Evolutionary conservation across 495 filamentous ascomycete genomes (phyloP), one percentile per base, ranked within the genome.

Genomic region (Pseudevernia furfuracea): DNA sequence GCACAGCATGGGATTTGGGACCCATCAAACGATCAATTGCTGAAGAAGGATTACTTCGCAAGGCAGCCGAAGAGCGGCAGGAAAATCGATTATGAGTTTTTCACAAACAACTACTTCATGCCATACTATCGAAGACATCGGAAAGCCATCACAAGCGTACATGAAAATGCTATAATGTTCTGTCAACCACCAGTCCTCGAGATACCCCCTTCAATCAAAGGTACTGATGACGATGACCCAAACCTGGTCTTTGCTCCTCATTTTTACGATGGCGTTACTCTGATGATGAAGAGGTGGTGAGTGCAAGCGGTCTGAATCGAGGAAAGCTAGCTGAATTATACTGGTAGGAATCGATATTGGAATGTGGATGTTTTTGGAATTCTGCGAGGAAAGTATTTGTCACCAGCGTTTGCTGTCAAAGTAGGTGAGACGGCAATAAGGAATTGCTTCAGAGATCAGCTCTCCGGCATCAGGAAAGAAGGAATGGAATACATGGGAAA

Each of bases 1-100:
- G 94, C 95, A 17, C 94, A 97, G 67, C 92, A 97, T 75, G 92
- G 91, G 7, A 85, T 97, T 1, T 98, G 94, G 94, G 92, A 97
- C 71, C 88, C 89, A 11, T 79, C 80, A 0, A 87, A 80, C 10
- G 91, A 96, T 71, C 84, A 82, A 19, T 77, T 98, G 4, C 74
- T 95, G 38, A 84, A 82, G 66, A 94, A 92, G 71, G 87, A 95
- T 70, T 97, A 97, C 74, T 98, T 98, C 69, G 80, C 84, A 10
- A 89, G 87, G 67, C 81, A 87, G 55, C 90, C 91, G 0, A 73
- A 72, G 21, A 90, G 84, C 3, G 89, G 88, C 2, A 80, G 89
- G 59, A 80, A 76, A 14, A 72, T 98, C 36, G 82, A 92, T 72
- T 93, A 95, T 65, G 84, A 89, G 56, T 82, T 85, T 52, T 98